These are phyloP conservation scores for Penicillium crystallinum DNA, from an alignment of 495 filamentous ascomycete species.

Conservation along the genomic window DNA sequence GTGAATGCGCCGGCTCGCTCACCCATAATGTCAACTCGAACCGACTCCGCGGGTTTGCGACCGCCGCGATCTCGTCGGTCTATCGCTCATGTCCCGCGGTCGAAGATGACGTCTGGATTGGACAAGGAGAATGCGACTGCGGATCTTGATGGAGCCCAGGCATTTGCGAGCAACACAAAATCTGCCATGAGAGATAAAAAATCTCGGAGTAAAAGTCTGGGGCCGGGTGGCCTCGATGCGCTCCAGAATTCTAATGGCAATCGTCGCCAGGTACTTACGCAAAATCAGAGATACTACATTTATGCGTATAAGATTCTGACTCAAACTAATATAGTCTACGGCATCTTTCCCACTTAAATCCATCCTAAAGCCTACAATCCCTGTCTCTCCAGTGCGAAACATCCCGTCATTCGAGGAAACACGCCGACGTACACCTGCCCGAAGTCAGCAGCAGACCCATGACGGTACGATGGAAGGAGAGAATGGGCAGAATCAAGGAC, in stretches of 20 bases:
- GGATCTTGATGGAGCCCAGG: constrained; percentile 44
- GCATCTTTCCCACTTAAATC: constrained; percentile 60
- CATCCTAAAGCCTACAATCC: constrained; percentile 80
- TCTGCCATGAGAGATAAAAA: constrained; percentile 55
- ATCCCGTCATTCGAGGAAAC: constrained; percentile 49
- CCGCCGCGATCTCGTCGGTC: constrained; percentile 66
- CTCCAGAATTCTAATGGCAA: constrained; percentile 76
- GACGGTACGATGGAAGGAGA: constrained; percentile 11
- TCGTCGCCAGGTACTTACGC: constrained; percentile 62
- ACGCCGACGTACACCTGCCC: constrained; percentile 37
- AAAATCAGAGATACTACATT: background rate
- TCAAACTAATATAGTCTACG: constrained; percentile 40
- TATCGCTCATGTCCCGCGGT: constrained; percentile 60
- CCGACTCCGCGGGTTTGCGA: constrained; percentile 36
- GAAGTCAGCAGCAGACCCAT: constrained; percentile 23
- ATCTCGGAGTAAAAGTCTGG: constrained; percentile 89
- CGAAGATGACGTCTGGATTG: constrained; percentile 33
- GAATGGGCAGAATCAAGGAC: constrained; percentile 7
- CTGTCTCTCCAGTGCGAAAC: constrained; percentile 57
- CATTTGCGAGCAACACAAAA: constrained; percentile 28
- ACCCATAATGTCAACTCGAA: constrained; percentile 35
- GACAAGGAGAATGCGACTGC: constrained; percentile 73
- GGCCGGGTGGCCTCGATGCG: constrained; percentile 81
- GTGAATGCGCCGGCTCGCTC: constrained; percentile 5
- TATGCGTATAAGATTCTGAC: constrained; percentile 2